Conservation (phyloP, 2,329 filamentous ascomycete genomes). For the Macrophomina pseudophaseolina region DNA sequence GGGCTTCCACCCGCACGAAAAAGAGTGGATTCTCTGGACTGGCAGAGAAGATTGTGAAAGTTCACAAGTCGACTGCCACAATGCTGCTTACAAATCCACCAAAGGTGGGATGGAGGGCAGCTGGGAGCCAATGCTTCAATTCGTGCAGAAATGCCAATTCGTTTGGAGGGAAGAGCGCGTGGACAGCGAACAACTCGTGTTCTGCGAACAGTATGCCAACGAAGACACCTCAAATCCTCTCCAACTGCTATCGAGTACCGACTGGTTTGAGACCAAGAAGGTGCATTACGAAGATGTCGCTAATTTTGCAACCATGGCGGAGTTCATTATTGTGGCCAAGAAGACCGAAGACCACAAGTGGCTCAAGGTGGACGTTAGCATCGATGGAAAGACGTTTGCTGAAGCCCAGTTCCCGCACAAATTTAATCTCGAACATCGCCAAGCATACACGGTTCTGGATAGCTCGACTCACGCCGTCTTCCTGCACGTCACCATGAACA, state of each 20-base stretch:
- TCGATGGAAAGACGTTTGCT: constrained; percentile 84
- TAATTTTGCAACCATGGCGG: constrained; percentile 91
- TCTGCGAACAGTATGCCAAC: constrained; percentile 67
- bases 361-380: constrained; percentile 78
- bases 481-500: constrained; percentile 84
- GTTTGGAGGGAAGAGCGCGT: constrained; percentile 65
- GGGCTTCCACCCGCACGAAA: constrained; percentile 81
- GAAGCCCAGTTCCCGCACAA: constrained; percentile 84
- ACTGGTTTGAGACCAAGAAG: constrained; percentile 74
- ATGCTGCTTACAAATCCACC: constrained; percentile 74
- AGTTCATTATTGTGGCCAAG: constrained; percentile 89
- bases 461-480: constrained; percentile 95
- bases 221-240: constrained; percentile 67
- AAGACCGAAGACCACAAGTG: constrained; percentile 66
- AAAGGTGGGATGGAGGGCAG: constrained; percentile 69
- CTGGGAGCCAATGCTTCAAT: constrained; percentile 77
- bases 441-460: constrained; percentile 90
- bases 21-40: constrained; percentile 92
- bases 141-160: constrained; percentile 84
- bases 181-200: constrained; percentile 61
- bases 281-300: constrained; percentile 73
- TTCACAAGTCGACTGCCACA: constrained; percentile 65
- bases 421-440: constrained; percentile 77
- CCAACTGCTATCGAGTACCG: constrained; percentile 76
- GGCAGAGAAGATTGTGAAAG: constrained; percentile 70